Evolutionary conservation across 176 grass and related monocot species (phyloP).

Genomic region (Ensete ventricosum): DNA sequence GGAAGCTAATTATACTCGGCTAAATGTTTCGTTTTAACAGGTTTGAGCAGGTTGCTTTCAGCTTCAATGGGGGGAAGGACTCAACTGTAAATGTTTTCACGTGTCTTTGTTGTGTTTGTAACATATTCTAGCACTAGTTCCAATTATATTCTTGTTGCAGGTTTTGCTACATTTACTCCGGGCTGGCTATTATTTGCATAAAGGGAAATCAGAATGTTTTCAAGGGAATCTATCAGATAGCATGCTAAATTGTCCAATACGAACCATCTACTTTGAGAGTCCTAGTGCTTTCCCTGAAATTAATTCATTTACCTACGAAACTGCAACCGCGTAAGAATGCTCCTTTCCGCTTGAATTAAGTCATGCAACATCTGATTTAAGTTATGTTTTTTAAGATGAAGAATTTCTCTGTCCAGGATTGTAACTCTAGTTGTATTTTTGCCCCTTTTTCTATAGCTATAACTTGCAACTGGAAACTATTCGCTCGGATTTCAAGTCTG

Average conservation of each 20-base stretch:
- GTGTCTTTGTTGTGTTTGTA: constrained; percentile 19
- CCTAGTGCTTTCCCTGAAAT: constrained; percentile 90
- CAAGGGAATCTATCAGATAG: constrained; percentile 29
- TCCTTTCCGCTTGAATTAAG: neutral
- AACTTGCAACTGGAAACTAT: constrained; percentile 86
- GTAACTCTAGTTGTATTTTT: neutral
- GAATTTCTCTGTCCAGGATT: neutral
- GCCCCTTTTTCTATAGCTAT: constrained; percentile 45
- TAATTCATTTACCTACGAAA: constrained; percentile 92
- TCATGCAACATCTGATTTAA: neutral
- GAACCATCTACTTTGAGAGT: constrained; percentile 94
- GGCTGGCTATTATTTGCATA: constrained; percentile 90
- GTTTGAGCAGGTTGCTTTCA: constrained; percentile 89
- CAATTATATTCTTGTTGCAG: constrained; percentile 24
- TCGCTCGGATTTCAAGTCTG: constrained; percentile 88
- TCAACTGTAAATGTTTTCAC: constrained; percentile 68
- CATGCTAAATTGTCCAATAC: constrained; percentile 67
- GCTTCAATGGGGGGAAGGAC: constrained; percentile 99
- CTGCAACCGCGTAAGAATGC: constrained; percentile 52
- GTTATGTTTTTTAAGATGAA: neutral
- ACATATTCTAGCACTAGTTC: constrained; percentile 2
- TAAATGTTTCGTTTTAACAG: constrained; percentile 37
- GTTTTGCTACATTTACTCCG: constrained; percentile 93
- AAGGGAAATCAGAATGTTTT: constrained; percentile 27
- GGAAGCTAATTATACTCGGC: neutral